Base-by-base conservation (phyloP, 495 filamentous ascomycete genomes). In the Usnea hakonensis region DNA sequence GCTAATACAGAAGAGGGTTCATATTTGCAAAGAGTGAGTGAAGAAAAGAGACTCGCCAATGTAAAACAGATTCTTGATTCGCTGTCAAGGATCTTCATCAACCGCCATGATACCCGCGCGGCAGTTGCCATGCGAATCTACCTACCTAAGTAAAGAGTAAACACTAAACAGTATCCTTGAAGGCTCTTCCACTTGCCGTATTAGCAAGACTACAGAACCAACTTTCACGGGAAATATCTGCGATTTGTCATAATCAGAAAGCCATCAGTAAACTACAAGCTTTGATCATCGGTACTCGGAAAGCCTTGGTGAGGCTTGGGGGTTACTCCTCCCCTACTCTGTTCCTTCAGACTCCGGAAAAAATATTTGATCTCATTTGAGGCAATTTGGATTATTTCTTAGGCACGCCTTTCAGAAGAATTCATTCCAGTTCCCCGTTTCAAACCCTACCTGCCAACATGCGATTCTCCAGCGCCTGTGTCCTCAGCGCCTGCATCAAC, bases 121-220 rank as follows among this genome's bases (percentile, higher is more conserved):
- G n/a, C 50, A 23, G 59, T 61, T 61, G 59, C 50, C 33, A 61
- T 61, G 59, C 2, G 50, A 36, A 35, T 38, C 48, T 55, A 43
- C 7, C n/a, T n/a, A n/a, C n/a, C n/a, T n/a, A n/a, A n/a, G n/a
- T n/a, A n/a, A n/a, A n/a, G n/a, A n/a, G n/a, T n/a, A 14, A 2
- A 43, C 16, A 33, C 48, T 61, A 61, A 61, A 55, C 33, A 61
- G 11, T 55, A 37, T 32, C 46, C 23, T 26, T 17, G 17, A 17
- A n/a, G n/a, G 17, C 13, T 50, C 28, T 52, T 9, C 16, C 26
- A 32, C 19, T 52, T 32, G 48, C 26, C 30, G 19, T 19, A 32
- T 16, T 2, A 32, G 17, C 19, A 11, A 19, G 2, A 33, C 11
- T n/a, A 32, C 28, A 33, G 32, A 5, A 30, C 13, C 46, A n/a